Percentiles rank a stretch among this genome's conserved stretches.
phyloP scores from a whole-genome alignment of 1,284 basidiomycete species.

The Ustilago xerochloae region DNA sequence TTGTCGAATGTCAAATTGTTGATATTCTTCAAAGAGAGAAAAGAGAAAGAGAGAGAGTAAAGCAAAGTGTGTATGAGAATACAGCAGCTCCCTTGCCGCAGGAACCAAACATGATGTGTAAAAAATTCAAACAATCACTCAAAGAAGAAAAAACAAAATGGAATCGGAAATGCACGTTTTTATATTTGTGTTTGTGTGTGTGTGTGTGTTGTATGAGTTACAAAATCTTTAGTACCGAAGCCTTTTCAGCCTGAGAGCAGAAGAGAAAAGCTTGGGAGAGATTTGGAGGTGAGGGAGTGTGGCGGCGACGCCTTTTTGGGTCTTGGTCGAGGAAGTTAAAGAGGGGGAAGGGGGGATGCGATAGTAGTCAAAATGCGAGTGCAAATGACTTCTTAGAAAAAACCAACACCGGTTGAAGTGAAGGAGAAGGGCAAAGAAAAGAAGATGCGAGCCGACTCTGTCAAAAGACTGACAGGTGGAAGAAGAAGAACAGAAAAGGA shows the following conservation, averaged over 20 bases:
- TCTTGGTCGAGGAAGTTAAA: conserved; percentile 28
- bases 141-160: not conserved
- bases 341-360: not conserved
- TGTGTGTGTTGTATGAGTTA: conserved; percentile 29
- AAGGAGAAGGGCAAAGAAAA: not conserved
- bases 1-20: too few relatives aligned
- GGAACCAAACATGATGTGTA: too few relatives aligned
- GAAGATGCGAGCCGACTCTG: not conserved
- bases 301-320: conserved; percentile 30
- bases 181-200: conserved; percentile 8
- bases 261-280: not conserved
- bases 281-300: not conserved
- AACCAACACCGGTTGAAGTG: not conserved
- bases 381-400: not conserved
- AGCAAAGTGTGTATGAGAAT: too few relatives aligned
- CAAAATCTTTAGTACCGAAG: too few relatives aligned
- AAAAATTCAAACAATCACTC: not conserved
- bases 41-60: too few relatives aligned
- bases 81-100: too few relatives aligned
- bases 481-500: too few relatives aligned
- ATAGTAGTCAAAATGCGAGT: not conserved
- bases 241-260: not conserved
- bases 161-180: conserved; percentile 26
- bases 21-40: too few relatives aligned
- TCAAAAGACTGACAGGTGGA: too few relatives aligned